Conservation (phyloP, 1,139 yeast genomes). For the Hansenula anomala region DNA sequence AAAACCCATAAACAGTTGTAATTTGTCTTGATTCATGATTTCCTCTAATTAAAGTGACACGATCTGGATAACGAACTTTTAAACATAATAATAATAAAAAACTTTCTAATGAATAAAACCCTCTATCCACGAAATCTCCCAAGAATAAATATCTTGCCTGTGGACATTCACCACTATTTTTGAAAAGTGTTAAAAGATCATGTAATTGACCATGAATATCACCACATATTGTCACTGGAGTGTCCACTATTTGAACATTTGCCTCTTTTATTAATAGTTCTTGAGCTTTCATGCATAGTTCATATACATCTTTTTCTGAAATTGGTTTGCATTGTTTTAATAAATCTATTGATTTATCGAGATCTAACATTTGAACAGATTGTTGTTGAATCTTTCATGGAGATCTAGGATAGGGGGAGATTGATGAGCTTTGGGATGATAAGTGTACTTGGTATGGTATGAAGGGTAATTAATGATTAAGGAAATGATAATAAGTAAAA, state of each 20-base stretch:
- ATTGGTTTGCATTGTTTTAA: slow-evolving; percentile 77
- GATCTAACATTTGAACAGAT: slow-evolving; percentile 16
- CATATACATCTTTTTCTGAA: slow-evolving; percentile 75
- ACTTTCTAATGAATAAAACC: slow-evolving; percentile 92
- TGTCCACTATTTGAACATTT: slow-evolving; percentile 90
- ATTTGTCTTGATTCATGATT: slow-evolving; percentile 97
- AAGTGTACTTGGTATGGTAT: no score
- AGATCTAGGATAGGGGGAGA: no score
- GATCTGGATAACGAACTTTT: slow-evolving; percentile 89
- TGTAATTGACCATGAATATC: slow-evolving; percentile 98
- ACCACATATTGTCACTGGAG: slow-evolving; percentile 98
- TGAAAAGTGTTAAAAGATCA: slow-evolving; percentile 84
- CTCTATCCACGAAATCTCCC: slow-evolving; percentile 91
- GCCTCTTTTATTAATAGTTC: slow-evolving; percentile 88
- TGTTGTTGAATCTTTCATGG: no score
- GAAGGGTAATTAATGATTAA: no score
- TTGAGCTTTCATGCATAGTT: slow-evolving; percentile 84
- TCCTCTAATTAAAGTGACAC: slow-evolving; percentile 91
- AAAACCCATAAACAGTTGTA: slow-evolving; percentile 96
- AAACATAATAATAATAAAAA: slow-evolving; percentile 71
- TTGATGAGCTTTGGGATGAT: no score
- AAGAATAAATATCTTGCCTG: slow-evolving; percentile 33
- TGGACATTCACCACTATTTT: slow-evolving; percentile 88
- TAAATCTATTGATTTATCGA: slow-evolving; percentile 43
- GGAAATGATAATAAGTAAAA: no score